phyloP scores from a whole-genome alignment of 1,139 yeast genomes.

The Taiozyma onychis region DNA sequence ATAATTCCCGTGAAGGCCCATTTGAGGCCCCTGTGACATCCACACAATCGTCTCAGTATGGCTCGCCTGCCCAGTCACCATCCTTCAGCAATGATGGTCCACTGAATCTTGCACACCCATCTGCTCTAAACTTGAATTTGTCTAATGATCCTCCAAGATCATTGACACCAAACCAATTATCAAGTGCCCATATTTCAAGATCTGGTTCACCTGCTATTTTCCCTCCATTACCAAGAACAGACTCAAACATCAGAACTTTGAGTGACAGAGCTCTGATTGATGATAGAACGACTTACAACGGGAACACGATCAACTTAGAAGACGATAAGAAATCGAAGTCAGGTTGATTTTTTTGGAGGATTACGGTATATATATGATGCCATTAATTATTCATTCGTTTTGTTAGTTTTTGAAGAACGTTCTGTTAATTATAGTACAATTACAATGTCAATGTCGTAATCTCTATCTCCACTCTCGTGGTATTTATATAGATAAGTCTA shows the following conservation, averaged over 20 bases:
- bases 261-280: conserved; percentile 23
- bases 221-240: conserved; percentile 12
- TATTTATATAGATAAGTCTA: too few relatives aligned
- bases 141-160: conserved; percentile 10
- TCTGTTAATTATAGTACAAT: background rate
- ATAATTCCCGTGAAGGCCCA: conserved; percentile 3
- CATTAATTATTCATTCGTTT: background rate
- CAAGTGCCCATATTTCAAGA: conserved; percentile 1
- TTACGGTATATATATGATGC: background rate
- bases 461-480: too few relatives aligned
- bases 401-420: background rate
- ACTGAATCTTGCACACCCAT: conserved; percentile 20
- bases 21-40: conserved; percentile 10
- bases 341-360: background rate
- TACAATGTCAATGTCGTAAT: background rate
- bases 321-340: conserved; percentile 26
- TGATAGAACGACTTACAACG: conserved; percentile 38
- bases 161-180: conserved; percentile 7
- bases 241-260: conserved; percentile 23
- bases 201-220: conserved; percentile 4
- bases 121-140: conserved; percentile 17
- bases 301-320: conserved; percentile 39
- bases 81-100: conserved; percentile 1
- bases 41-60: conserved; percentile 22
- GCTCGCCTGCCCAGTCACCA: conserved; percentile 24